Base-by-base conservation (phyloP, 2,329 filamentous ascomycete species). In the Fusarium tuaranense region DNA sequence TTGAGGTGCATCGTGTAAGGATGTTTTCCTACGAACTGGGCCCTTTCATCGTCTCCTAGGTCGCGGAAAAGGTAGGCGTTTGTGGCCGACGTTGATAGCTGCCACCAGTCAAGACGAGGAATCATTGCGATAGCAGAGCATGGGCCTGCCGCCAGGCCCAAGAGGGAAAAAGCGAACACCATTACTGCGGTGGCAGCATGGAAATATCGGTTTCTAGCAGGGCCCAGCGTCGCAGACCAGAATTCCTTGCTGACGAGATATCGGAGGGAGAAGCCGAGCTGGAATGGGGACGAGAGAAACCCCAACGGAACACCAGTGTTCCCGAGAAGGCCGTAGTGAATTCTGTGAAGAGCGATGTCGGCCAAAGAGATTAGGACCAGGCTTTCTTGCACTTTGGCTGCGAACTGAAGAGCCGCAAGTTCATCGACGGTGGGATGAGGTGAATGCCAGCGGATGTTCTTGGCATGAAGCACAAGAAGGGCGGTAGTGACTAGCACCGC, bases 61-160 rank as follows among this genome's bases (percentile, higher is more conserved):
- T 16, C n/a, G 9, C 53, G 32, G 10, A 30, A 20, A 18, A 30
- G 34, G 16, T 61, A 25, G 14, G 36, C 14, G 27, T 32, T 64
- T 12, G 39, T 38, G 3, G 55, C 30, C 32, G 36, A 38, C 16
- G n/a, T 39, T 5, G 25, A 55, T 22, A 59, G 10, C 14, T 68
- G 39, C 67, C 67, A 69, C 67, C 67, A 69, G 12, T 44, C 62
- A 10, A 39, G 38, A 2, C 62, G 55, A 12, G 67, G 67, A 13
- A 69, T 65, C 55, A 69, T 69, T 12, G 48, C 22, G 9, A 69
- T 65, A 4, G 67, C 67, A 7, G 62, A 69, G 8, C 60, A 58
- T 5, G 67, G 67, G 10, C 53, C 51, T 22, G 66, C 62, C 3
- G 55, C 38, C 1, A 65, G 7, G 12, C 62, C 57, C 10, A 69